Conservation (phyloP, 441 rosid genomes). For the Erodium moschatum region DNA sequence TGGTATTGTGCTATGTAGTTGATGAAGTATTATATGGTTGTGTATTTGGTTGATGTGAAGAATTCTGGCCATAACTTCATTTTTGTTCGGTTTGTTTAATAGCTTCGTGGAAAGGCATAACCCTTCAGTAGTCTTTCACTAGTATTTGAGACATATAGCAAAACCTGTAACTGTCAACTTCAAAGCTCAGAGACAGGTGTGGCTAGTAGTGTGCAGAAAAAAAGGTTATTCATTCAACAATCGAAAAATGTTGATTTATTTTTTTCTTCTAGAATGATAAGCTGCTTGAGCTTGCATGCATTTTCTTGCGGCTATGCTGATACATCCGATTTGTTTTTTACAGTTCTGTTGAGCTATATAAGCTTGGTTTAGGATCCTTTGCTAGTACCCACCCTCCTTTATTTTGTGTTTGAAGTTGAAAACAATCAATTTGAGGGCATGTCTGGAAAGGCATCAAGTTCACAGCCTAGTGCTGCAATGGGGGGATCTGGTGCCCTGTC, state of each 20-base stretch:
- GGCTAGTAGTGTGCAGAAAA: constrained; percentile 6
- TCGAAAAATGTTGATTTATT: neutral
- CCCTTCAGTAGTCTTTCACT: constrained; percentile 9
- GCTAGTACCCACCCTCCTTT: constrained; percentile 1
- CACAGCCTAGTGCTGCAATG: constrained; percentile 42
- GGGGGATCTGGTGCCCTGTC: constrained; percentile 71
- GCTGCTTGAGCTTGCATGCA: neutral
- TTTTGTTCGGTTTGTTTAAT: constrained; percentile 21
- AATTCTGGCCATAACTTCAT: constrained; percentile 12
- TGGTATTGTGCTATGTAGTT: constrained; percentile 36
- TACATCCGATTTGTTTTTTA: constrained; percentile 2
- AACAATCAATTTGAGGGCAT: constrained; percentile 26
- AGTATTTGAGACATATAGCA: constrained; percentile 15
- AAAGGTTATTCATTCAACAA: constrained; percentile 10
- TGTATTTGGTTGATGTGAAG: constrained; percentile 12
- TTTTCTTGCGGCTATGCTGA: constrained; percentile 15
- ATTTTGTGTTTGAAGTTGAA: constrained; percentile 22
- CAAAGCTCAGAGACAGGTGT: constrained; percentile 7
- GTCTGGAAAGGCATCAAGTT: constrained; percentile 60
- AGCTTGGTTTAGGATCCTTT: neutral
- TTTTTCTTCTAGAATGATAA: neutral
- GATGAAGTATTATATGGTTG: constrained; percentile 12
- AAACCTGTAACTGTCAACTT: constrained; percentile 11
- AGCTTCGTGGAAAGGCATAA: constrained; percentile 61
- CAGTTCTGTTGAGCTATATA: neutral